Evolutionary conservation across 257 asterid genomes (phyloP).

Genomic region (Paraleonurus japonicus): DNA sequence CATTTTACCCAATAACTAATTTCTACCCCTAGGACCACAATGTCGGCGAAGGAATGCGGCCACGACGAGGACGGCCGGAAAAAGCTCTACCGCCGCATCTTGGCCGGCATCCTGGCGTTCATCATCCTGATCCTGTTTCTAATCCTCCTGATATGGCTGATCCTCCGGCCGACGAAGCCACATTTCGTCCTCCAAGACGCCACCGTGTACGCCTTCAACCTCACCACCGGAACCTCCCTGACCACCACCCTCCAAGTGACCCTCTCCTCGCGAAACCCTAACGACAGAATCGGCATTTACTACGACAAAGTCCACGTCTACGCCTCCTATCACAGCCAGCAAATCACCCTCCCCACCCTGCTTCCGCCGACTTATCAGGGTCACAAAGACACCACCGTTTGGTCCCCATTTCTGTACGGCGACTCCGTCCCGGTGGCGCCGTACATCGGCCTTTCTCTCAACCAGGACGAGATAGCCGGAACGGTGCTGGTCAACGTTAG

Average conservation of each 20-base stretch:
- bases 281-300: constrained; percentile 44
- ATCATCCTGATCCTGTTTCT: constrained; percentile 38
- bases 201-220: constrained; percentile 56
- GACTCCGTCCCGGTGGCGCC: constrained; percentile 49
- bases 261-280: constrained; percentile 50
- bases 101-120: constrained; percentile 20
- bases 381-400: constrained; percentile 49
- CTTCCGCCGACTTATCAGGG: constrained; percentile 51
- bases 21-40: constrained; percentile 13
- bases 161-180: constrained; percentile 61
- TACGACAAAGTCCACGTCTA: constrained; percentile 51
- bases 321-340: constrained; percentile 58
- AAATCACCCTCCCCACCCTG: constrained; percentile 49
- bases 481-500: constrained; percentile 43
- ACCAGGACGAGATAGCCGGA: constrained; percentile 47
- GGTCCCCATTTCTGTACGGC: constrained; percentile 63
- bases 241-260: constrained; percentile 56
- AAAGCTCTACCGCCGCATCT: constrained; percentile 38
- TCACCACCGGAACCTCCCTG: constrained; percentile 36
- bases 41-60: constrained; percentile 51
- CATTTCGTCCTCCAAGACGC: constrained; percentile 61
- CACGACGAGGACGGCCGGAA: constrained; percentile 38
- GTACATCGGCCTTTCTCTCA: constrained; percentile 26
- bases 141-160: constrained; percentile 45
- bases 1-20: background rate